Evolutionary conservation across 2,329 filamentous ascomycete species (phyloP), one percentile per base, ranked within the genome.

Genomic region (Aspergillus ustus): DNA sequence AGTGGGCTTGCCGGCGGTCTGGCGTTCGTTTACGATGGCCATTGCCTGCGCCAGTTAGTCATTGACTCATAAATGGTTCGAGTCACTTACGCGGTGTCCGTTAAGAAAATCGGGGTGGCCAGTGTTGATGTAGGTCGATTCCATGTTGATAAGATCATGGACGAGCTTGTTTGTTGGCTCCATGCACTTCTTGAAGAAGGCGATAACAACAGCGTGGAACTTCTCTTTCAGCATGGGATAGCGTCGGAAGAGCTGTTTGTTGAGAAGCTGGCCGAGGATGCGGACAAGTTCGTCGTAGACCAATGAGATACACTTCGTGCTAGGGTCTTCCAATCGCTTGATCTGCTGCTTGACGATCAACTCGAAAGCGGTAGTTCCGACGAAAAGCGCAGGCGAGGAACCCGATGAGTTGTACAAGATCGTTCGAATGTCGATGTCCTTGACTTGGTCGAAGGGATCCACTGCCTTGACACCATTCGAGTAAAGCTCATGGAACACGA

Each of bases 381-480:
- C 95, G 74, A 99, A 99, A 7, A 99, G 87, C 2, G 95, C 94
- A 0, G 95, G 95, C 1, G 94, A 97, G 31, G 95, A 95, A 75
- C 95, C 95, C n/a, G 95, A 98, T 25, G 95, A 98, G 86, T 99
- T 99, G 87, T 96, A 96, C 8, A 99, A 86, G 64, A 97, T 94
- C 25, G 92, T 98, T 69, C 96, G 90, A 71, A 99, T 99, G 74
- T 99, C 95, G 63, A 94, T 89, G 77, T 99, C 95, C 82, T 98
- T 99, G 78, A 98, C 93, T 67, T 93, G 86, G 72, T 99, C 95
- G 76, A 99, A 99, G 40, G 95, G 95, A 78, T 99, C 96, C 48
- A 99, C 90, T 1, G 95, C 93, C 84, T 98, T 98, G 76, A 99
- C 87, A 81, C 95, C 95, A 76, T 98, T 98, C 60, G 93, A 90